Conservation (phyloP, 768 basidiomycete species). For the Lactarius sp. region DNA sequence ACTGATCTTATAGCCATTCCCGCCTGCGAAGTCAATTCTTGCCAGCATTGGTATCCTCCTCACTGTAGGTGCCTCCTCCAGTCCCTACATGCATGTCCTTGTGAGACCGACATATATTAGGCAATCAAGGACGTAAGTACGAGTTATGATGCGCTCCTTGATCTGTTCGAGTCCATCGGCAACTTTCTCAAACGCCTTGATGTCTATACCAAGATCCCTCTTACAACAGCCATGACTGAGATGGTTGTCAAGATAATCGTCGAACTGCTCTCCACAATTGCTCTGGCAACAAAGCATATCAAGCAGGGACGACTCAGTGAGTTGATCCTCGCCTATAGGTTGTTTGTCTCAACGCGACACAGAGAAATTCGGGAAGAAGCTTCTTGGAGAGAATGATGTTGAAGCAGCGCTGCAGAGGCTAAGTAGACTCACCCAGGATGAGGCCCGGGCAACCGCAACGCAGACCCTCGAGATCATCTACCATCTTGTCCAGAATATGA, state of each 20-base stretch:
- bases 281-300: constrained; percentile 9
- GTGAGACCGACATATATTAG: too few relatives aligned
- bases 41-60: too few relatives aligned
- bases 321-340: not conserved
- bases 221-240: not conserved
- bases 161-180: constrained; percentile 3
- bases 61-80: too few relatives aligned
- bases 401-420: not conserved
- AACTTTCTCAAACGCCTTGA: not conserved
- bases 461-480: too few relatives aligned
- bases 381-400: constrained; percentile 9
- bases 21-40: too few relatives aligned
- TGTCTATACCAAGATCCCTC: not conserved
- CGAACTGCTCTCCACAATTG: not conserved
- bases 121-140: too few relatives aligned
- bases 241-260: not conserved
- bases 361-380: constrained; percentile 5
- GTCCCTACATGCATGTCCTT: too few relatives aligned
- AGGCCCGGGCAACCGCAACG: not conserved
- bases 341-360: not conserved
- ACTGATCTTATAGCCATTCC: too few relatives aligned
- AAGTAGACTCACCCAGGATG: not conserved
- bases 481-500: too few relatives aligned
- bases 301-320: constrained; percentile 3
- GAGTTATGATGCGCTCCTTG: not conserved